These are phyloP conservation scores for Boletus sp. DNA, from an alignment of 768 basidiomycete species.

Conservation along the genomic window DNA sequence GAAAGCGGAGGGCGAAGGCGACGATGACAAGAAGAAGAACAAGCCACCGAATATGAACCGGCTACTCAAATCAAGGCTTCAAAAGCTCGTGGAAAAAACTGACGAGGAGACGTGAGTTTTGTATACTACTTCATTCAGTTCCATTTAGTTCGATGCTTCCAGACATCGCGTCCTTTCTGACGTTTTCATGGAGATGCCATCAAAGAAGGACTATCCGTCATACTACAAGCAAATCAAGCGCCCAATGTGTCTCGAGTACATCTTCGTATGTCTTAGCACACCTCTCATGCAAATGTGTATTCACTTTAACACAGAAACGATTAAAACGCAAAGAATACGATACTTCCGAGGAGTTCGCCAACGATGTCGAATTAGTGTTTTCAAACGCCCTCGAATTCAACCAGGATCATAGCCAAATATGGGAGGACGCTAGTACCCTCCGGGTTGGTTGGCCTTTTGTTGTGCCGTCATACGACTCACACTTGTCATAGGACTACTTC, in stretches of 20 bases:
- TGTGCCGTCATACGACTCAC: conserved; percentile 9
- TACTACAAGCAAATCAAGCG: conserved; percentile 81
- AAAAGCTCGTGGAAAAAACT: conserved; percentile 71
- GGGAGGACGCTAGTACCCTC: conserved; percentile 71
- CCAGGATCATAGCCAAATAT: conserved; percentile 78
- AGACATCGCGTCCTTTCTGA: conserved; percentile 68
- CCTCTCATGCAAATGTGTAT: neutral
- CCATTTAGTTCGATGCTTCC: neutral
- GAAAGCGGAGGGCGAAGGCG: conserved; percentile 43
- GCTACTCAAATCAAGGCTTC: conserved; percentile 63
- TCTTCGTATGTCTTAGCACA: conserved; percentile 55
- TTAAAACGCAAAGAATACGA: conserved; percentile 79
- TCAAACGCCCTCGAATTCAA: conserved; percentile 89
- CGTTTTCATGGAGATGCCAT: conserved; percentile 85
- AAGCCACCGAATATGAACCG: conserved; percentile 65
- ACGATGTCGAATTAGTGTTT: conserved; percentile 88
- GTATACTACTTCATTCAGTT: conserved; percentile 1
- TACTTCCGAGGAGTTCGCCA: conserved; percentile 66
- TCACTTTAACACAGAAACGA: conserved; percentile 54
- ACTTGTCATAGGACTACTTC: conserved; percentile 59
- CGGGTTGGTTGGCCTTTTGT: conserved; percentile 44
- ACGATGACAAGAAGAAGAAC: conserved; percentile 44
- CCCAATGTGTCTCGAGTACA: conserved; percentile 74
- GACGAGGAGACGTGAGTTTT: conserved; percentile 59
- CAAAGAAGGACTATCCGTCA: conserved; percentile 70